A percentile compares a stretch with the other conserved stretches of the same genome.
phyloP scores from a whole-genome alignment of 2,329 filamentous ascomycete genomes.

The Zymoseptoria tritici region DNA sequence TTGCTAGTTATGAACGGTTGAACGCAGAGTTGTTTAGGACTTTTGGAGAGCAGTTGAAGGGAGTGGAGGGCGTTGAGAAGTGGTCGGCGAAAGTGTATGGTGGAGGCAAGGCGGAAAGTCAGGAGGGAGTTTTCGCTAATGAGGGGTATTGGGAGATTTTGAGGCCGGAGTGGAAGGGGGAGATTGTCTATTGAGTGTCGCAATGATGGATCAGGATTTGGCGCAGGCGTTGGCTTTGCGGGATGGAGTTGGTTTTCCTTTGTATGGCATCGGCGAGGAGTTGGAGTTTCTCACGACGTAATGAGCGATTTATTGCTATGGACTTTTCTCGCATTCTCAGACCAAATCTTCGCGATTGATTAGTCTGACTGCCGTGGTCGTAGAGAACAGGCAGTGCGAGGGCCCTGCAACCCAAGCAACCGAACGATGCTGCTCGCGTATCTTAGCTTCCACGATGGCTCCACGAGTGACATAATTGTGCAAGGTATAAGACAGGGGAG shows the following conservation, averaged over 20 bases:
- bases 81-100: slow-evolving; percentile 43
- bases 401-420: too few species aligned
- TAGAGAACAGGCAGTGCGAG: too few species aligned
- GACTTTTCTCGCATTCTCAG: too few species aligned
- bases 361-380: too few species aligned
- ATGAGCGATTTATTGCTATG: not conserved
- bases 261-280: not conserved
- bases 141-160: slow-evolving; percentile 29
- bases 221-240: too few species aligned
- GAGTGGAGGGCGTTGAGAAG: slow-evolving; percentile 41
- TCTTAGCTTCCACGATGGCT: not conserved
- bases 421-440: not conserved
- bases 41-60: slow-evolving; percentile 36
- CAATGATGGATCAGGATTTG: not conserved
- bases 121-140: slow-evolving; percentile 30
- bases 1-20: slow-evolving; percentile 42
- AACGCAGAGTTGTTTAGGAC: slow-evolving; percentile 39
- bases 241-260: not conserved
- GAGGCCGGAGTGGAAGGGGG: not conserved
- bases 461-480: not conserved
- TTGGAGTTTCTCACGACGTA: not conserved
- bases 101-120: slow-evolving; percentile 39
- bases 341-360: too few species aligned
- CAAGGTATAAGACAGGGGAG: not conserved
- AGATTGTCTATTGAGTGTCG: not conserved